A percentile compares a stretch with the other conserved stretches of the same genome.
Evolutionary conservation across 352 stramenopile species (phyloP).

Genomic region (Blastocystis sp.): DNA sequence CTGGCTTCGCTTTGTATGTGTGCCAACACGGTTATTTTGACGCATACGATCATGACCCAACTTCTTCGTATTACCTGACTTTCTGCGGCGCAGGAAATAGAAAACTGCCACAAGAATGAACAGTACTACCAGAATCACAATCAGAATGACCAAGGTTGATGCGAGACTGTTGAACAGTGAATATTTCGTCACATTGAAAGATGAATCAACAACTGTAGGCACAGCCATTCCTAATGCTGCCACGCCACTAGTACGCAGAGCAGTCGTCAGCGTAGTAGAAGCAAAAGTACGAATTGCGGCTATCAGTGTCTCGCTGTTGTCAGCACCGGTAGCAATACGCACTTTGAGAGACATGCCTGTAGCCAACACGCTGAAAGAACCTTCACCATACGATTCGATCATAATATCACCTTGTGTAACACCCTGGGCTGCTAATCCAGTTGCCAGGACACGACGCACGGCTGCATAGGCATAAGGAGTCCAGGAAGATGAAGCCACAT

Average conservation of each 20-base stretch:
- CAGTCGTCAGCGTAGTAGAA: slow-evolving; percentile 29
- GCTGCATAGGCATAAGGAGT: slow-evolving; percentile 17
- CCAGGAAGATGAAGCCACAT: neutral
- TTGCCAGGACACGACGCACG: slow-evolving; percentile 28
- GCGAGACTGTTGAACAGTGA: slow-evolving; percentile 41
- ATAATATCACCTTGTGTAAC: neutral
- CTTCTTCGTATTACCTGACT: slow-evolving; percentile 9
- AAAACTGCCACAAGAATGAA: slow-evolving; percentile 29
- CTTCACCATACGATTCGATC: slow-evolving; percentile 1
- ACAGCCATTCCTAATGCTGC: slow-evolving; percentile 11
- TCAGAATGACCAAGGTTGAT: neutral
- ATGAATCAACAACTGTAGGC: slow-evolving; percentile 22
- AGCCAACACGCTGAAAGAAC: slow-evolving; percentile 35
- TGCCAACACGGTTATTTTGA: neutral
- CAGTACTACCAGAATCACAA: slow-evolving; percentile 23
- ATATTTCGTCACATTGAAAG: slow-evolving; percentile 37
- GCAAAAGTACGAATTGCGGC: neutral
- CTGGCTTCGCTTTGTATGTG: neutral
- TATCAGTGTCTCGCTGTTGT: slow-evolving; percentile 13
- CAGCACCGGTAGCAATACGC: neutral
- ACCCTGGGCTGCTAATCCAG: neutral
- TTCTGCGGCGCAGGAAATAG: neutral
- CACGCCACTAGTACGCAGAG: neutral
- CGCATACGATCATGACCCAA: neutral
- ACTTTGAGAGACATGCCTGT: neutral